phyloP scores from a whole-genome alignment of 345 rosid species.

The Melaleuca alternifolia region DNA sequence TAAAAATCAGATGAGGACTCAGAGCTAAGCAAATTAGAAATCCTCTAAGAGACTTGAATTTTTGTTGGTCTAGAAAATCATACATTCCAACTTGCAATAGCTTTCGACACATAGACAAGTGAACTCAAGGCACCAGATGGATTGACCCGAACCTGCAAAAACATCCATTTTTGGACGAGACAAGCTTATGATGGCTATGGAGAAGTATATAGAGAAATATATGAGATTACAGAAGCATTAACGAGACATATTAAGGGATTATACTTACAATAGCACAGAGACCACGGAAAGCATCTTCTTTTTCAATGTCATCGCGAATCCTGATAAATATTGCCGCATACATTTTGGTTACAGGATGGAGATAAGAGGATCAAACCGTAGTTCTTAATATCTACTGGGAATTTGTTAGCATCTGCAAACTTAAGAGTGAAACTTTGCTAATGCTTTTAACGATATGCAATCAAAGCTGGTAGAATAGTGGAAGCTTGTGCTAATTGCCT shows the following conservation, averaged over 20 bases:
- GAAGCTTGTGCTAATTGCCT: not conserved
- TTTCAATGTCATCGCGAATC: conserved; percentile 94
- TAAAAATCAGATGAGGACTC: conserved; percentile 2
- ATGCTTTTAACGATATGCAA: not conserved
- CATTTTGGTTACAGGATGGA: not conserved
- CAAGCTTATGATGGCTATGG: not conserved
- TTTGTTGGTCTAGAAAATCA: conserved; percentile 8
- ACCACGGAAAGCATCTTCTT: conserved; percentile 97
- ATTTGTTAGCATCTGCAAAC: not conserved
- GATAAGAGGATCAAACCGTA: not conserved
- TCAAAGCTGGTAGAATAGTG: not conserved
- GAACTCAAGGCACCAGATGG: conserved; percentile 90
- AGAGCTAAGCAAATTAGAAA: not conserved
- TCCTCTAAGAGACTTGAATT: not conserved
- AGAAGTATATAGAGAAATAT: not conserved
- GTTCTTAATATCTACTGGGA: not conserved
- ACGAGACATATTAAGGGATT: not conserved
- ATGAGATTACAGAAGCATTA: not conserved
- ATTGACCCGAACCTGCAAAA: conserved; percentile 70
- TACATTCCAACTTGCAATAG: conserved; percentile 98
- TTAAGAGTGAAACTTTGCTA: not conserved
- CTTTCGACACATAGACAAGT: conserved; percentile 75
- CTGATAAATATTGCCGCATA: conserved; percentile 22
- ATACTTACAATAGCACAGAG: conserved; percentile 83
- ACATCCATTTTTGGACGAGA: not conserved